Conservation (phyloP, 306 rosid genomes). For the Cucurbita maxima region DNA sequence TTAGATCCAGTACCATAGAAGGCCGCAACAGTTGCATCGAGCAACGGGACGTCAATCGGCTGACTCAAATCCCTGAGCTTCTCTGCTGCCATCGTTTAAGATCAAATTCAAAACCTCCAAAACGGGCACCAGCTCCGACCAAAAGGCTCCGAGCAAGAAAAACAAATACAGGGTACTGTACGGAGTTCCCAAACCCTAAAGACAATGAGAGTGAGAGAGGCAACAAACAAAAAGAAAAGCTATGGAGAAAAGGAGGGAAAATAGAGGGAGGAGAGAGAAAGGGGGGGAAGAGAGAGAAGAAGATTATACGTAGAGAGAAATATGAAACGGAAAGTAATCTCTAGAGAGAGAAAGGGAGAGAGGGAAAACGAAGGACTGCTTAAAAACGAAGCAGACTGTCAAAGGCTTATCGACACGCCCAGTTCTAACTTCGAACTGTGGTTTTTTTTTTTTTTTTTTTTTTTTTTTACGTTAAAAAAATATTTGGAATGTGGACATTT, state of each 20-base stretch:
- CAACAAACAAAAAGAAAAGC: no score
- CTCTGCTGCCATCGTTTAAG: slow-evolving; percentile 74
- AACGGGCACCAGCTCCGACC: background rate
- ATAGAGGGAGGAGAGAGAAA: slow-evolving; percentile 15
- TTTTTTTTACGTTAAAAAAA: background rate
- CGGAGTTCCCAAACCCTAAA: slow-evolving; percentile 18
- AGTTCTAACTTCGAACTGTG: background rate
- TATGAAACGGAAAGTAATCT: background rate
- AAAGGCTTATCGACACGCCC: background rate
- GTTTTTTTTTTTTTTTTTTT: background rate
- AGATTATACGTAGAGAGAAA: background rate
- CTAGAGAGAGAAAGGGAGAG: background rate
- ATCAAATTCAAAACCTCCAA: background rate
- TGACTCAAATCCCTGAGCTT: slow-evolving; percentile 85
- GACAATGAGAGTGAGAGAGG: background rate
- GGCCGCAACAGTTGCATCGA: slow-evolving; percentile 95
- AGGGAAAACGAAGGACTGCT: slow-evolving; percentile 52
- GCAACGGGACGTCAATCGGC: slow-evolving; percentile 73
- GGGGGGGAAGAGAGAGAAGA: background rate
- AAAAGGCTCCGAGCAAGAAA: slow-evolving; percentile 33
- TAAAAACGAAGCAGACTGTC: slow-evolving; percentile 67
- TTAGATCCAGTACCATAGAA: slow-evolving; percentile 99
- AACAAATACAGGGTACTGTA: background rate
- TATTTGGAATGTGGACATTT: no score
- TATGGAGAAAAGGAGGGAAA: background rate